Evolutionary conservation across 2,329 filamentous ascomycete genomes (phyloP), one percentile per base, ranked within the genome.

Genomic region (Colletotrichum higginsianum): DNA sequence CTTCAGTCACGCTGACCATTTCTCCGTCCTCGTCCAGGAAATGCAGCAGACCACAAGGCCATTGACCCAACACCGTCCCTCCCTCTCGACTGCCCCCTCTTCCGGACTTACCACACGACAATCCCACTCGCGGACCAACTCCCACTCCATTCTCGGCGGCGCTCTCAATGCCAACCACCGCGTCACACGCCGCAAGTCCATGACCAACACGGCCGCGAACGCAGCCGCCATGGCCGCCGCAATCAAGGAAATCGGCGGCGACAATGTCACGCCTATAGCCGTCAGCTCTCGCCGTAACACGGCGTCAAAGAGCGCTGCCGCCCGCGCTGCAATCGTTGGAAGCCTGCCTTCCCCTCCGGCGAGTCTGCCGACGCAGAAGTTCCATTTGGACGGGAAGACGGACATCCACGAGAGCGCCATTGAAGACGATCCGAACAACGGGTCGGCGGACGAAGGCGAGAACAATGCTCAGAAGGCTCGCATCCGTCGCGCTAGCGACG

Each of bases 131-230:
- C 92, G 95, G 79, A 91, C 90, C 77, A 94, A 95, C 85, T 94
- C 94, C 61, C 93, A 96, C 82, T 96, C 94, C 70, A 87, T 95
- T 76, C 92, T 95, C 67, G 89, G 93, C 71, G 90, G 91, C 76
- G 90, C 93, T 70, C 89, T 95, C 79, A 96, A 95, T 85, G 85
- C 91, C 77, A 92, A 90, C 81, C 93, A 98, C 82, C 93, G 96
- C 77, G 91, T 98, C 76, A 95, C 94, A 77, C 94, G 96, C 78
- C 91, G 96, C 78, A 98, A 98, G 89, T 98, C 95, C 84, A 95
- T 97, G 80, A 94, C 94, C 73, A 92, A 91, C 75, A 89, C 92
- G 57, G 88, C 87, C 58, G 88, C 89, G 81, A 95, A 93, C 82
- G 90, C 93, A 56, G 92, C 93, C 21, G 94, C 93, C 65, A 85